These are phyloP conservation scores for Austroboletus olivaceoglutinosus DNA, from an alignment of 1,284 basidiomycete genomes.

Conservation along the genomic window DNA sequence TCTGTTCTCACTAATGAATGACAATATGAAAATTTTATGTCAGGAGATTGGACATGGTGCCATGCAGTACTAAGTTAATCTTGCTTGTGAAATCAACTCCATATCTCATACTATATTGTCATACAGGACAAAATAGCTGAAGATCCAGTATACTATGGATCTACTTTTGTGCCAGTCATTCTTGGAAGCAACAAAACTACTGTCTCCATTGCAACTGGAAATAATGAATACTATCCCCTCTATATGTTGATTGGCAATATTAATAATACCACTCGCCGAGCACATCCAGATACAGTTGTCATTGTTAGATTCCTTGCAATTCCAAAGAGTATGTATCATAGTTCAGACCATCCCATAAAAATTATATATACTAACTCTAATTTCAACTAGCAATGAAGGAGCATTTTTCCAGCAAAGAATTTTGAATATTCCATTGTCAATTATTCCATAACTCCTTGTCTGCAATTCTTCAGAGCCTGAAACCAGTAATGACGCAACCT, in stretches of 20 bases:
- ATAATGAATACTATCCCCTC: constrained; percentile 1
- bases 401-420: too few relatives aligned
- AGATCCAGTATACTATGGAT: background rate
- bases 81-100: background rate
- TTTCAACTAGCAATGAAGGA: too few relatives aligned
- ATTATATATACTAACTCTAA: too few relatives aligned
- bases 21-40: constrained; percentile 6
- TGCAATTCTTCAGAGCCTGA: background rate
- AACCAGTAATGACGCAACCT: background rate
- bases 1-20: too few relatives aligned
- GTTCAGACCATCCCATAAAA: too few relatives aligned
- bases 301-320: background rate
- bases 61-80: background rate
- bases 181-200: background rate
- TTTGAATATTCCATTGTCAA: background rate
- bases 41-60: constrained; percentile 2
- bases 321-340: background rate
- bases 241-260: constrained; percentile 4
- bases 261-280: background rate
- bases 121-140: background rate
- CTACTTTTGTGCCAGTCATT: background rate
- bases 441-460: background rate
- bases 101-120: background rate
- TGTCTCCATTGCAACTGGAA: background rate
- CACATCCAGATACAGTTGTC: background rate